Evolutionary conservation across 352 stramenopile species (phyloP).

Genomic region (Pythium sukuiense): DNA sequence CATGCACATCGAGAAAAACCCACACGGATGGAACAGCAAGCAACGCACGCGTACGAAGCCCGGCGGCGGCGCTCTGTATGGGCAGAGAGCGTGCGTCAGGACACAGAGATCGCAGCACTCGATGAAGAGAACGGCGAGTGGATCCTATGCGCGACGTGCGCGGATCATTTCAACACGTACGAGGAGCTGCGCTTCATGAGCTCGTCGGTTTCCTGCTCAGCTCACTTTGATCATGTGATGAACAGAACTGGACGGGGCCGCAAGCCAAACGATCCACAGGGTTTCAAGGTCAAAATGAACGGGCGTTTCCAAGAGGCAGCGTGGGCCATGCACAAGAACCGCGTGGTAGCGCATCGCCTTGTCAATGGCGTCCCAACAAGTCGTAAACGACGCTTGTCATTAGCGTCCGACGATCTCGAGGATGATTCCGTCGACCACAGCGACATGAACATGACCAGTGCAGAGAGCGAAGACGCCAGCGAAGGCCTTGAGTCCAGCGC

Average conservation of each 20-base stretch:
- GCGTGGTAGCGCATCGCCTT: constrained; percentile 45
- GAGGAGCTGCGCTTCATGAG: not conserved
- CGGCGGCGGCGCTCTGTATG: constrained; percentile 50
- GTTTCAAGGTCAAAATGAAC: constrained; percentile 80
- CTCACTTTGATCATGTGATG: not conserved
- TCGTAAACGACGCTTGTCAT: constrained; percentile 15
- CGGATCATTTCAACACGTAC: constrained; percentile 54
- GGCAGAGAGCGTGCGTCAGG: constrained; percentile 49
- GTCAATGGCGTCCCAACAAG: not conserved
- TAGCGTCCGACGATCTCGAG: not conserved
- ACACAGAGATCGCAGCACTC: constrained; percentile 52
- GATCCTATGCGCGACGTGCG: constrained; percentile 65
- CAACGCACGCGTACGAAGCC: constrained; percentile 37
- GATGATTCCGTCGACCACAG: constrained; percentile 17
- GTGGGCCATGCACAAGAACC: constrained; percentile 70
- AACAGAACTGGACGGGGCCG: constrained; percentile 48
- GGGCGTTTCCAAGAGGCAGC: constrained; percentile 58
- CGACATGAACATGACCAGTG: constrained; percentile 2
- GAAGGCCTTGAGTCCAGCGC: not conserved
- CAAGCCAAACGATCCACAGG: constrained; percentile 59
- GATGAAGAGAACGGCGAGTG: constrained; percentile 64
- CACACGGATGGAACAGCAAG: not conserved
- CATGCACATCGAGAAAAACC: not conserved
- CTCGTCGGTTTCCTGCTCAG: not conserved
- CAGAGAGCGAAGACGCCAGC: not conserved